Conservation (phyloP, 768 basidiomycete species). For the Hericium coralloides region DNA sequence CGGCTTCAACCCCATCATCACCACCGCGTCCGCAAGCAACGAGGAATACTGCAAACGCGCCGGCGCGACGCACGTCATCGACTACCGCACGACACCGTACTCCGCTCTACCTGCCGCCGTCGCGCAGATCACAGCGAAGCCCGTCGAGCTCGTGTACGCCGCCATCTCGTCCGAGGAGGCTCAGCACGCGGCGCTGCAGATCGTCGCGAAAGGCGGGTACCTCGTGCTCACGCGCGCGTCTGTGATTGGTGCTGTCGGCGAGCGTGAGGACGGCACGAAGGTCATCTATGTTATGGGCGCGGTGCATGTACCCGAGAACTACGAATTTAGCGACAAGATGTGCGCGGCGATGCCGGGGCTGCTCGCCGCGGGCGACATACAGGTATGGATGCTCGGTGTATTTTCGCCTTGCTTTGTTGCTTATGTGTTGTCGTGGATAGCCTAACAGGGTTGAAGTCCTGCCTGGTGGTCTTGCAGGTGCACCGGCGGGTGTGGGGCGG, state of each 20-base stretch:
- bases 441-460: slow-evolving; percentile 18
- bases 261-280: slow-evolving; percentile 10
- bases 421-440: slow-evolving; percentile 3
- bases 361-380: neutral
- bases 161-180: slow-evolving; percentile 5
- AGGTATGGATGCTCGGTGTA: neutral
- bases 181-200: slow-evolving; percentile 6
- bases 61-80: slow-evolving; percentile 12
- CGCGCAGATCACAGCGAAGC: slow-evolving; percentile 6
- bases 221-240: slow-evolving; percentile 7
- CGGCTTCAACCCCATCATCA: slow-evolving; percentile 10
- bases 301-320: slow-evolving; percentile 3
- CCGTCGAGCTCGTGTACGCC: slow-evolving; percentile 14
- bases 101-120: slow-evolving; percentile 4
- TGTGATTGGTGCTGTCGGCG: slow-evolving; percentile 8
- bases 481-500: slow-evolving; percentile 13
- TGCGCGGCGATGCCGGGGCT: neutral
- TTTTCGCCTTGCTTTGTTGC: neutral
- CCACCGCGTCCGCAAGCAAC: slow-evolving; percentile 10
- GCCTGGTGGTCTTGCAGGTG: slow-evolving; percentile 17
- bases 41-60: slow-evolving; percentile 4
- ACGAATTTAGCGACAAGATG: slow-evolving; percentile 18
- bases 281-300: slow-evolving; percentile 1
- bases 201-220: slow-evolving; percentile 12
- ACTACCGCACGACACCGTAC: slow-evolving; percentile 1